These are phyloP conservation scores for Lentinula sp. DNA, from an alignment of 768 basidiomycete species.

Conservation along the genomic window DNA sequence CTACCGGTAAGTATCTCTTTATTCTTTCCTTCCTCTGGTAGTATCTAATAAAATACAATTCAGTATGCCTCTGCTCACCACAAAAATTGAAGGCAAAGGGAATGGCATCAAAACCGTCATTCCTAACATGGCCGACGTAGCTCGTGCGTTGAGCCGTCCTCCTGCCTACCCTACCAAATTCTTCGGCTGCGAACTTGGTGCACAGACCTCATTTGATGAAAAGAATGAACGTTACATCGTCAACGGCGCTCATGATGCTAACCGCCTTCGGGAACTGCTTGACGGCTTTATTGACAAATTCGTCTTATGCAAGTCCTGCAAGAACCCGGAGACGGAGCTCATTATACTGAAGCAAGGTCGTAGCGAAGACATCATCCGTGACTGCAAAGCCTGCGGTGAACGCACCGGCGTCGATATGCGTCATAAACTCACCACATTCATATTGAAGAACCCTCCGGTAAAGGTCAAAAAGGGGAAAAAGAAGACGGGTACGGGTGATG, in stretches of 20 bases:
- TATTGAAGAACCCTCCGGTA: slow-evolving; percentile 95
- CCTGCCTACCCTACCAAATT: slow-evolving; percentile 98
- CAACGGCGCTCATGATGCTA: slow-evolving; percentile 92
- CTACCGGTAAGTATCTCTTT: slow-evolving; percentile 56
- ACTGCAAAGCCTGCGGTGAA: slow-evolving; percentile 98
- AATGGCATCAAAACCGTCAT: slow-evolving; percentile 99
- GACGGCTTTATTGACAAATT: slow-evolving; percentile 98
- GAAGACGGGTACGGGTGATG: slow-evolving; percentile 46
- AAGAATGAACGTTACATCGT: slow-evolving; percentile 98
- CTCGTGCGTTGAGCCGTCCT: slow-evolving; percentile 90
- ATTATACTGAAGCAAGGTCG: slow-evolving; percentile 80
- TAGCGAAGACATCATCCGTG: slow-evolving; percentile 82
- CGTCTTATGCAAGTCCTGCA: slow-evolving; percentile 94
- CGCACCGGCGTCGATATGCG: slow-evolving; percentile 91
- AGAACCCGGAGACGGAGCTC: slow-evolving; percentile 98
- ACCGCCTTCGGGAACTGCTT: slow-evolving; percentile 89
- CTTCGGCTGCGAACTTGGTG: slow-evolving; percentile 97
- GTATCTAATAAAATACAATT: slow-evolving; percentile 2
- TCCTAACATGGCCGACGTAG: slow-evolving; percentile 98
- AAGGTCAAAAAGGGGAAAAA: slow-evolving; percentile 71
- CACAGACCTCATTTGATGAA: slow-evolving; percentile 94
- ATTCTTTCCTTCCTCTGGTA: neutral
- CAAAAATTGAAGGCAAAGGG: slow-evolving; percentile 98
- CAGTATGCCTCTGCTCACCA: slow-evolving; percentile 92
- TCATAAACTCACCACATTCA: slow-evolving; percentile 94